phyloP scores from a whole-genome alignment of 345 rosid species.

The Dimocarpus longan region DNA sequence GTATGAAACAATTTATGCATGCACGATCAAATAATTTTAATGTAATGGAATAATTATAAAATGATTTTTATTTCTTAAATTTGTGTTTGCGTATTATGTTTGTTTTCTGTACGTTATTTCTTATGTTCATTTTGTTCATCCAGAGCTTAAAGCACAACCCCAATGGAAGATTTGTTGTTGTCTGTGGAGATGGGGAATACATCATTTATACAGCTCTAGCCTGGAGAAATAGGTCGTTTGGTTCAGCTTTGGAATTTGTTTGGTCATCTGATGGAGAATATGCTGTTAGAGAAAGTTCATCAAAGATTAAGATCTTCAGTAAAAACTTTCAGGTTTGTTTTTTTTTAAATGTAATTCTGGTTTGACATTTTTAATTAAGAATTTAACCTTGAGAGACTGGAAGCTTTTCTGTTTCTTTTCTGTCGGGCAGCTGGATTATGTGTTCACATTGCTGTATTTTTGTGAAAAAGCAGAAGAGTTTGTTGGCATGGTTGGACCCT shows the following conservation, averaged over 20 bases:
- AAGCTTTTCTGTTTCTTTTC: conserved; percentile 1
- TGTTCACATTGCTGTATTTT: neutral
- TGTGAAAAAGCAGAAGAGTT: neutral
- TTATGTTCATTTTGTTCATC: conserved; percentile 8
- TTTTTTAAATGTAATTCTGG: neutral
- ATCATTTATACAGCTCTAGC: conserved; percentile 98
- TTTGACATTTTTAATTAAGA: neutral
- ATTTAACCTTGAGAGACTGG: neutral
- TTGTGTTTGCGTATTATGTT: neutral
- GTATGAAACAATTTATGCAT: neutral
- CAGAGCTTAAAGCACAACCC: conserved; percentile 99
- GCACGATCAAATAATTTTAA: neutral
- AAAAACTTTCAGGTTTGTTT: conserved; percentile 89
- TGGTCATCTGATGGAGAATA: conserved; percentile 99
- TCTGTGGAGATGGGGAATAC: conserved; percentile 99
- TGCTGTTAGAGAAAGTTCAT: conserved; percentile 96
- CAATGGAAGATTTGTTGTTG: conserved; percentile 96
- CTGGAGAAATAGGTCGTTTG: conserved; percentile 99
- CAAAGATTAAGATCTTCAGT: conserved; percentile 88
- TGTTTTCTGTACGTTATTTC: neutral
- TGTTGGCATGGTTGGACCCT: neutral
- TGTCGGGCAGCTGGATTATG: neutral
- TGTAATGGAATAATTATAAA: neutral
- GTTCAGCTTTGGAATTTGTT: conserved; percentile 92
- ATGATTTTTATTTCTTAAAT: neutral